Evolutionary conservation across 2,329 filamentous ascomycete species (phyloP), one percentile per base, ranked within the genome.

Genomic region (Cladophialophora bantiana): DNA sequence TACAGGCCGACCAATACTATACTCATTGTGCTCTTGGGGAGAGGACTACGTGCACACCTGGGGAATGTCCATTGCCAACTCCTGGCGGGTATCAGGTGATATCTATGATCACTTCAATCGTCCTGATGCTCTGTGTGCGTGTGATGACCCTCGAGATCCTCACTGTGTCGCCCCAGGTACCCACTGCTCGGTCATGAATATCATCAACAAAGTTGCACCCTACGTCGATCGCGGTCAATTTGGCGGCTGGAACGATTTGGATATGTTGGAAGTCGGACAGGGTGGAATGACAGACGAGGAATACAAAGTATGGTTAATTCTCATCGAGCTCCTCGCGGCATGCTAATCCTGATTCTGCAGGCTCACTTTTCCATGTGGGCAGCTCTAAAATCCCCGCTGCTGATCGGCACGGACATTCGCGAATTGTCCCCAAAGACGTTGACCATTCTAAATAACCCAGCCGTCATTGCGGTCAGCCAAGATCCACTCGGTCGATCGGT

Each of bases 1-100:
- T 9, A 83, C 82, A 15, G 82, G 80, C 2, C 75, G 81, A 15
- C 77, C 78, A 1, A 83, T 84, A 12, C 68, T 83, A 2, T 84
- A 83, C 70, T 75, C 77, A 7, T 74, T 84, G 70, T 83, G 81
- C 72, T 81, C 84, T 63, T 86, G 84, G 84, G 83, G 83, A 13
- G 78, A 83, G 62, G 82, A 85, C 45, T 78, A 80, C 36, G 81
- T 79, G 1, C 80, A 76, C 74, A 81, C 80, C 61, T 82, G 78
- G 81, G 84, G 77, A 9, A 77, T 81, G 40, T 79, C 78, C n/a
- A 81, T 83, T 31, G 76, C 79, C 15, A 83, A 84, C 69, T 80
- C 78, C 15, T 82, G 80, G 73, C 75, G 82, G 10, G 81, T 81
- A 68, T 78, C 78, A 26, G 82, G 82, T 26, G 82, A 84, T 65